Conservation (phyloP, 2,329 filamentous ascomycete species). For the Zasmidium angulare region DNA sequence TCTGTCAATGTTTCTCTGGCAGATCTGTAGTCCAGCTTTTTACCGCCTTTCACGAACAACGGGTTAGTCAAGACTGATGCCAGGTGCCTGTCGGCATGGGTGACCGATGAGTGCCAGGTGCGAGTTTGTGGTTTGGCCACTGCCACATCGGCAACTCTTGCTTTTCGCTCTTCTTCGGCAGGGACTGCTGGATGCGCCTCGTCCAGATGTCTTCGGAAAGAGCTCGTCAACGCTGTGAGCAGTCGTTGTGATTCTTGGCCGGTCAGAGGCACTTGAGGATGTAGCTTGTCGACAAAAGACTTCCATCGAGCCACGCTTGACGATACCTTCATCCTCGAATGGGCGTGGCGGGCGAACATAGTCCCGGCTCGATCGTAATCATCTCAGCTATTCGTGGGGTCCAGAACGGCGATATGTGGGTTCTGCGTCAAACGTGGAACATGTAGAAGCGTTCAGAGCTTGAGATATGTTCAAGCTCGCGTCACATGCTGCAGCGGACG, state of each 20-base stretch:
- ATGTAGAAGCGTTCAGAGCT: too few relatives aligned
- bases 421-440: too few relatives aligned
- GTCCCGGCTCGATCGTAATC: not conserved
- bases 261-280: slow-evolving; percentile 54
- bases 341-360: slow-evolving; percentile 22
- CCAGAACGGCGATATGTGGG: too few relatives aligned
- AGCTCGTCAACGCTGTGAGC: slow-evolving; percentile 60
- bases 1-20: slow-evolving; percentile 29
- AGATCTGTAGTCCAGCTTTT: slow-evolving; percentile 16
- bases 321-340: slow-evolving; percentile 51
- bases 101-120: slow-evolving; percentile 36
- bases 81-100: slow-evolving; percentile 47
- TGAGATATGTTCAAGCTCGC: too few relatives aligned
- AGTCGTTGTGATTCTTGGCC: slow-evolving; percentile 60
- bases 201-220: slow-evolving; percentile 64
- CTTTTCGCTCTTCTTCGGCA: slow-evolving; percentile 19
- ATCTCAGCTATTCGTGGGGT: not conserved
- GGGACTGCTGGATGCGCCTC: slow-evolving; percentile 51
- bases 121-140: slow-evolving; percentile 5
- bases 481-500: too few relatives aligned
- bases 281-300: slow-evolving; percentile 55
- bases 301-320: slow-evolving; percentile 48
- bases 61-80: slow-evolving; percentile 53
- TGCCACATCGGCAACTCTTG: slow-evolving; percentile 2
- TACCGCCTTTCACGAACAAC: slow-evolving; percentile 37